These are phyloP conservation scores for Ceratocystis alfenasii DNA, from an alignment of 2,329 filamentous ascomycete species.

Conservation along the genomic window DNA sequence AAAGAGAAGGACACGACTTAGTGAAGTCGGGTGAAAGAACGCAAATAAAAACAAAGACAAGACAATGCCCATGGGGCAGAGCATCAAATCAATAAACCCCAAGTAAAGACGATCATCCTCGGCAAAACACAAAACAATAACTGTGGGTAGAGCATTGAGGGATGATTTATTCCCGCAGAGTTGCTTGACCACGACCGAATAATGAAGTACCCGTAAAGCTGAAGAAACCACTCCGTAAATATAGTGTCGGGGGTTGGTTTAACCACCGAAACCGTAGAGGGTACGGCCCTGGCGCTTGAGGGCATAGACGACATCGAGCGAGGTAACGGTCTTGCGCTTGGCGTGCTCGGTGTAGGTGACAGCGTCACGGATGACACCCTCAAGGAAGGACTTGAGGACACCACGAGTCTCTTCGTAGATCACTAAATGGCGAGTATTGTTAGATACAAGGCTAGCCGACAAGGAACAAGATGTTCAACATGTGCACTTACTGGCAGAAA, in stretches of 20 bases:
- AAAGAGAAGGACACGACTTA: slow-evolving; percentile 17
- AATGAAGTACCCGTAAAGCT: background rate
- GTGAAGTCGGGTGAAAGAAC: slow-evolving; percentile 6
- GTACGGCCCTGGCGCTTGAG: slow-evolving; percentile 61
- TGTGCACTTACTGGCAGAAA: slow-evolving; percentile 54
- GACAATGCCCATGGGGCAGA: background rate
- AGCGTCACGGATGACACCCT: slow-evolving; percentile 63
- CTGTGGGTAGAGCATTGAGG: slow-evolving; percentile 10
- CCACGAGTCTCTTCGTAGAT: slow-evolving; percentile 70
- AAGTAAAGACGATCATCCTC: background rate
- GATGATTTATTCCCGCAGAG: background rate
- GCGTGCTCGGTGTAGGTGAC: slow-evolving; percentile 71
- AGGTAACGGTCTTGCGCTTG: slow-evolving; percentile 70
- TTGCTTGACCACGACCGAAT: slow-evolving; percentile 3
- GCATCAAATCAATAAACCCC: background rate
- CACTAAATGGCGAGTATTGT: slow-evolving; percentile 30
- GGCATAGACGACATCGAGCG: slow-evolving; percentile 55
- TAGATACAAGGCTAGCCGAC: background rate
- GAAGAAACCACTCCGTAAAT: slow-evolving; percentile 1
- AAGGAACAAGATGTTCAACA: background rate
- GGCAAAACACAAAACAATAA: slow-evolving; percentile 1
- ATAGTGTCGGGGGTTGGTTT: slow-evolving; percentile 31
- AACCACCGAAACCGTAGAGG: slow-evolving; percentile 84
- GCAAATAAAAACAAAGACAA: slow-evolving; percentile 9
- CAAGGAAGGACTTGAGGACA: slow-evolving; percentile 68